Evolutionary conservation across 2,329 filamentous ascomycete genomes (phyloP).

Genomic region (Xylariales sp.): DNA sequence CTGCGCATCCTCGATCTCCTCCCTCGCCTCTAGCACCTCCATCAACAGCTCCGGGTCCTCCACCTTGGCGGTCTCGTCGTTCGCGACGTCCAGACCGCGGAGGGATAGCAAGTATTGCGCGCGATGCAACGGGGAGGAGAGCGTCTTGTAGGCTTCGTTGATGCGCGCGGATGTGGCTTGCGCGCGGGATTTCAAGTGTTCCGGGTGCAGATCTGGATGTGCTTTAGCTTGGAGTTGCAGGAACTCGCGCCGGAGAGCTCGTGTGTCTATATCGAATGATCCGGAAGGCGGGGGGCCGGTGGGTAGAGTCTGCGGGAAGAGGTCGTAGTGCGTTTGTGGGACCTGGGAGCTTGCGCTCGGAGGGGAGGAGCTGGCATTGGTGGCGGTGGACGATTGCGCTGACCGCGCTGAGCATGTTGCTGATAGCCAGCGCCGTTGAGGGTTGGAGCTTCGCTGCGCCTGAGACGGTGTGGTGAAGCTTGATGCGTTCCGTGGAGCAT

Average conservation of each 20-base stretch:
- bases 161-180: slow-evolving; percentile 77
- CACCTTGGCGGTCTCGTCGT: slow-evolving; percentile 70
- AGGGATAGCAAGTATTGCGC: slow-evolving; percentile 81
- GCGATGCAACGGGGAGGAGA: slow-evolving; percentile 70
- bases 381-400: no score
- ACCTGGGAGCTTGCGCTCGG: neutral
- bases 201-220: slow-evolving; percentile 66
- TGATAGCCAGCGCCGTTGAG: no score
- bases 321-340: slow-evolving; percentile 67
- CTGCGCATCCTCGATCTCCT: slow-evolving; percentile 67
- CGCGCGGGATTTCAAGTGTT: slow-evolving; percentile 53
- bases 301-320: slow-evolving; percentile 80
- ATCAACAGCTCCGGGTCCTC: slow-evolving; percentile 67
- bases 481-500: no score
- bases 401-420: no score
- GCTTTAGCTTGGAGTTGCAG: slow-evolving; percentile 73
- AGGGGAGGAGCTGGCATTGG: neutral
- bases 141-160: slow-evolving; percentile 87
- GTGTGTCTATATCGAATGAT: slow-evolving; percentile 68
- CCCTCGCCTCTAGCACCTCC: slow-evolving; percentile 74
- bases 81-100: slow-evolving; percentile 70
- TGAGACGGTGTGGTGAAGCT: no score
- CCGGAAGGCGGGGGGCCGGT: slow-evolving; percentile 71
- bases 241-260: slow-evolving; percentile 75
- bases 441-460: no score